Percentiles rank a stretch among this genome's conserved stretches.
Evolutionary conservation across 2,329 filamentous ascomycete species (phyloP).

Genomic region (Pseudopyrenochaeta lycopersici): DNA sequence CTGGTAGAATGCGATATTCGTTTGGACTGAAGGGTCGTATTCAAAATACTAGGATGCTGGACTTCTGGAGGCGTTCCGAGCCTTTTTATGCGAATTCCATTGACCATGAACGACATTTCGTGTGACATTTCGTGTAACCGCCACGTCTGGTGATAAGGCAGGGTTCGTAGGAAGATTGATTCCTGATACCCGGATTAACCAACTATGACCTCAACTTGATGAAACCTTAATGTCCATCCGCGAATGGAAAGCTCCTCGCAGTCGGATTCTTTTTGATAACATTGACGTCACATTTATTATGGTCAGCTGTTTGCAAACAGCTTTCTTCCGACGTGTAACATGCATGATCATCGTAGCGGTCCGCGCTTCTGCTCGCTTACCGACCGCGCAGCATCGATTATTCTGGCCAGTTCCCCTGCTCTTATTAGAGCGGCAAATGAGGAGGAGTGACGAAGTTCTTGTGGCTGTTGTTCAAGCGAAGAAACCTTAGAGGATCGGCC

Average conservation of each 20-base stretch:
- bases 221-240: background rate
- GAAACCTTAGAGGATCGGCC: too few relatives aligned
- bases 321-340: too few relatives aligned
- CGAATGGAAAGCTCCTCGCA: slow-evolving; percentile 1
- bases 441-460: too few relatives aligned
- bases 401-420: too few relatives aligned
- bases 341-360: too few relatives aligned
- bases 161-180: background rate
- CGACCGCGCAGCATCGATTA: too few relatives aligned
- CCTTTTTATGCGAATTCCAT: background rate
- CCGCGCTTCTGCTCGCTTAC: too few relatives aligned
- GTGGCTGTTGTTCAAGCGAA: too few relatives aligned
- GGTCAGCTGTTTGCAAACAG: background rate
- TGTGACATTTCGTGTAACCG: background rate
- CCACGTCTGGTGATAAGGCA: background rate
- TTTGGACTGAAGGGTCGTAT: background rate
- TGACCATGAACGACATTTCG: background rate
- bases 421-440: too few relatives aligned
- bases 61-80: background rate
- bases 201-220: background rate
- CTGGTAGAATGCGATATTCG: background rate
- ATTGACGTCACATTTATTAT: background rate
- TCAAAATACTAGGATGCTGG: too few relatives aligned
- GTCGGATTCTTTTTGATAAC: background rate
- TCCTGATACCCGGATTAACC: background rate